Evolutionary conservation across 2,329 filamentous ascomycete genomes (phyloP).

Genomic region (Fusarium proliferatum): DNA sequence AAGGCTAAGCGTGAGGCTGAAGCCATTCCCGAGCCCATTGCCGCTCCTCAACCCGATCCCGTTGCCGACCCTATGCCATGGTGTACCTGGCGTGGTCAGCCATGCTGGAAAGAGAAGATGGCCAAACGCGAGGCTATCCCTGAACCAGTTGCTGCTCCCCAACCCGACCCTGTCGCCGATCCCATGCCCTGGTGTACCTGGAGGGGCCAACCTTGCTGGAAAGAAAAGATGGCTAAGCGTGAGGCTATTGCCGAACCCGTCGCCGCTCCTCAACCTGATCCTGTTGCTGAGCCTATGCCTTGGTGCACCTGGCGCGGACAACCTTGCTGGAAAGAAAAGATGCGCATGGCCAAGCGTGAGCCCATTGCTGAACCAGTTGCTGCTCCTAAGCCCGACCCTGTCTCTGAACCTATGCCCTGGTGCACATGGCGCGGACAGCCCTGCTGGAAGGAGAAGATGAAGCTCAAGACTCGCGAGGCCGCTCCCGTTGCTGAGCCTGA

Average conservation of each 20-base stretch:
- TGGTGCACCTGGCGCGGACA: constrained; percentile 54
- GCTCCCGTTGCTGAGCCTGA: neutral
- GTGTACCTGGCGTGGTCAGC: constrained; percentile 53
- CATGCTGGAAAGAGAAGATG: constrained; percentile 45
- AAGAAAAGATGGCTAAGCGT: neutral
- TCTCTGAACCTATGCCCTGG: constrained; percentile 28
- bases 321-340: constrained; percentile 55
- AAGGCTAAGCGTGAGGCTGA: constrained; percentile 5
- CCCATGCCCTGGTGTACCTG: constrained; percentile 12
- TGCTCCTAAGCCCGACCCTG: neutral
- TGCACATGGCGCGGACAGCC: constrained; percentile 47
- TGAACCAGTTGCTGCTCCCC: neutral
- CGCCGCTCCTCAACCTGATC: neutral
- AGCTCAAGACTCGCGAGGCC: neutral
- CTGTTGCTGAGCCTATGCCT: neutral
- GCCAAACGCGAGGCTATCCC: constrained; percentile 5
- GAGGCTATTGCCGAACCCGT: neutral
- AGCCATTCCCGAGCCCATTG: neutral
- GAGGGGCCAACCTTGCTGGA: constrained; percentile 17
- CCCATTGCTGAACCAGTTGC: neutral
- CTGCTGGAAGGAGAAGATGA: constrained; percentile 13
- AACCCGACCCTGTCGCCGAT: neutral
- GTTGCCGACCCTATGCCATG: constrained; percentile 24
- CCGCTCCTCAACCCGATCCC: neutral
- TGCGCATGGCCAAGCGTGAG: constrained; percentile 4